A percentile compares a stretch with the other conserved stretches of the same genome.
Evolutionary conservation across 2,329 filamentous ascomycete species (phyloP).

Genomic region (Cladosporium sp.): DNA sequence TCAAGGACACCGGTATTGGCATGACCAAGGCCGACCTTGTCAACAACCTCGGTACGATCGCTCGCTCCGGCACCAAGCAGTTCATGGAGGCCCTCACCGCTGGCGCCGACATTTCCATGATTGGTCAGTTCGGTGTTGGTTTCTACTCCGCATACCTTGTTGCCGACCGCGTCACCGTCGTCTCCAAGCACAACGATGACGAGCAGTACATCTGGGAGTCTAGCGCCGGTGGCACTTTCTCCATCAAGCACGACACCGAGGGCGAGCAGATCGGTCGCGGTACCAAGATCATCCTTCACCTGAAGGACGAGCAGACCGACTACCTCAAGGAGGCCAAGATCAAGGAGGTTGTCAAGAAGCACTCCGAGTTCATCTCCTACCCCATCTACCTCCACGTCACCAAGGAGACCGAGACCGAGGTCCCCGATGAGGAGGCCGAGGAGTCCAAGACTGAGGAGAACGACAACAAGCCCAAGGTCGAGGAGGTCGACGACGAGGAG

Average conservation of each 20-base stretch:
- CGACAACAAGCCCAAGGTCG: constrained; percentile 91
- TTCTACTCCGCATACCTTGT: constrained; percentile 99
- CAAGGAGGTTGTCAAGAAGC: constrained; percentile 99
- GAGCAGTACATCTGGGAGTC: constrained; percentile 99
- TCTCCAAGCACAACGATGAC: constrained; percentile 99
- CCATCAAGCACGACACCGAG: constrained; percentile 82
- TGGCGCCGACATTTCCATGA: constrained; percentile 99
- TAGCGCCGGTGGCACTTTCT: constrained; percentile 94
- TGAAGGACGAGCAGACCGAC: constrained; percentile 98
- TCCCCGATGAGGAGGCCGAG: constrained; percentile 91
- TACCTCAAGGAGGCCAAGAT: constrained; percentile 98
- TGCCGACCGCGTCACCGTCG: constrained; percentile 88
- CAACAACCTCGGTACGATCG: constrained; percentile 99
- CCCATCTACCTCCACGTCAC: constrained; percentile 99
- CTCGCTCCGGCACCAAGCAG: constrained; percentile 98
- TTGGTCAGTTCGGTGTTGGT: constrained; percentile 99
- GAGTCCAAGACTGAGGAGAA: constrained; percentile 65
- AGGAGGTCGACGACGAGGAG: constrained; percentile 78
- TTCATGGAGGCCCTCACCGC: constrained; percentile 99
- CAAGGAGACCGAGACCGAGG: constrained; percentile 99
- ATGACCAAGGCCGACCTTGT: constrained; percentile 99
- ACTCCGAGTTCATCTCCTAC: constrained; percentile 99
- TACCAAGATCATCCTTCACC: constrained; percentile 95
- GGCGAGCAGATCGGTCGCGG: constrained; percentile 88
- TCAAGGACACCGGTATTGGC: constrained; percentile 97